Base-by-base conservation (phyloP, 768 basidiomycete genomes). In the Astraeus odoratus region DNA sequence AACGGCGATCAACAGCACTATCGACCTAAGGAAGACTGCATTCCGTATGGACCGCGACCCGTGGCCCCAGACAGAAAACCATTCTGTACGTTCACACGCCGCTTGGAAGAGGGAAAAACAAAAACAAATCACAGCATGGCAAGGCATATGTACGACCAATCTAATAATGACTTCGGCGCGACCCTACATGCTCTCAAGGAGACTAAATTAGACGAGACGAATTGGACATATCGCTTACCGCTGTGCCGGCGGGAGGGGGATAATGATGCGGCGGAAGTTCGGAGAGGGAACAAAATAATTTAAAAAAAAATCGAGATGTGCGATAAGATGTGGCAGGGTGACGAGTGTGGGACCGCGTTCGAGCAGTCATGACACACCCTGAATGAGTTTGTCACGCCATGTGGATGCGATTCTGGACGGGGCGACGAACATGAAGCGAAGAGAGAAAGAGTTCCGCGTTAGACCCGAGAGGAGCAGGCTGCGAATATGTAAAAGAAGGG, bases 1-100 rank as follows among this genome's bases (percentile, higher is more conserved):
- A 52, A 61, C 62, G 62, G 62, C 57, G 59, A 64, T 64, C 64
- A 66, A 63, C 47, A 50, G 58, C 57, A 61, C 55, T 58, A 55
- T 65, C n/a, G 27, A 27, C n/a, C n/a, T 15, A 41, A n/a, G 37
- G 37, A 39, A 42, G 39, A 42, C 45, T 39, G 50, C 51, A 56
- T 56, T 62, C 62, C 57, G 48, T 43, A 56, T 48, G 57, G 53
- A 48, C 31, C 48, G 26, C 39, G 37, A 47, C 52, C 27, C 42
- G 1, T 42, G 33, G 12, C 33, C 18, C 16, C 20, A 27, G 23
- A 18, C 23, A 44, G 25, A 25, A 35, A 34, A 43, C 15, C 13
- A 15, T 24, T 39, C 19, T 39, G 37, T 15, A 24, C 39, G 16
- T 41, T 41, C 39, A 27, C 39, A 41, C 39, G 26, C 22, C 23